phyloP scores from a whole-genome alignment of 108 stramenopile genomes.

The Cyclotella distinguenda region DNA sequence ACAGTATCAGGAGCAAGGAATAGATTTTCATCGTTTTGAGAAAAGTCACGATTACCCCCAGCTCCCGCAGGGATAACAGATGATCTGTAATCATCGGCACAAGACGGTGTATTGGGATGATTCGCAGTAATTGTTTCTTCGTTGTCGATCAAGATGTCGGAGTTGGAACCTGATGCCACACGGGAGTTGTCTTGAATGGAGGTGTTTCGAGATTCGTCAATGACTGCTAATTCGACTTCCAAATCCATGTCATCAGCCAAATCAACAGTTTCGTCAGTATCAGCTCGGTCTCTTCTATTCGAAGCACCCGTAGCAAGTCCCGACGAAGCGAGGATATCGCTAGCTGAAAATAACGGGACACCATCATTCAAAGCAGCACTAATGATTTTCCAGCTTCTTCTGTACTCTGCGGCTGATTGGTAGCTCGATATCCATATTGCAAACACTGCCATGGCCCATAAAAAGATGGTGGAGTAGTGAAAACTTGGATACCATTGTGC shows the following conservation, averaged over 20 bases:
- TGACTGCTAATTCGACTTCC: conserved; percentile 4
- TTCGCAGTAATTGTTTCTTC: no score
- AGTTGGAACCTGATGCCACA: no score
- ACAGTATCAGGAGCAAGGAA: background rate
- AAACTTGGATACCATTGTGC: conserved; percentile 52
- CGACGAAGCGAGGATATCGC: background rate
- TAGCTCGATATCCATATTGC: conserved; percentile 64
- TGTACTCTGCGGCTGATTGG: conserved; percentile 60
- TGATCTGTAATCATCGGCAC: no score
- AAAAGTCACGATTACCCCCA: no score
- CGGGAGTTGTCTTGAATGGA: no score
- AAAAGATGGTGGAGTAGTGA: conserved; percentile 58
- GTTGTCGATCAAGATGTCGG: no score
- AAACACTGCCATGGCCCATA: conserved; percentile 73
- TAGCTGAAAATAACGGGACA: conserved; percentile 21
- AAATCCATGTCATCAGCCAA: conserved; percentile 30
- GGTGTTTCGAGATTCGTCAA: no score
- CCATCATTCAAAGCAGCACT: conserved; percentile 30
- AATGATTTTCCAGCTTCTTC: conserved; percentile 41
- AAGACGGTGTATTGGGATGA: no score
- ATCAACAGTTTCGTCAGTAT: conserved; percentile 44
- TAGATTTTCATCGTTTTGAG: no score
- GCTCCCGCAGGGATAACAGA: no score
- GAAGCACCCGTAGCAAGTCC: background rate
- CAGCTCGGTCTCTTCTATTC: conserved; percentile 21